A percentile compares a stretch with the other conserved stretches of the same genome.
Evolutionary conservation across 1,139 yeast species (phyloP).

Genomic region (Protomyces arabidopsidicola): DNA sequence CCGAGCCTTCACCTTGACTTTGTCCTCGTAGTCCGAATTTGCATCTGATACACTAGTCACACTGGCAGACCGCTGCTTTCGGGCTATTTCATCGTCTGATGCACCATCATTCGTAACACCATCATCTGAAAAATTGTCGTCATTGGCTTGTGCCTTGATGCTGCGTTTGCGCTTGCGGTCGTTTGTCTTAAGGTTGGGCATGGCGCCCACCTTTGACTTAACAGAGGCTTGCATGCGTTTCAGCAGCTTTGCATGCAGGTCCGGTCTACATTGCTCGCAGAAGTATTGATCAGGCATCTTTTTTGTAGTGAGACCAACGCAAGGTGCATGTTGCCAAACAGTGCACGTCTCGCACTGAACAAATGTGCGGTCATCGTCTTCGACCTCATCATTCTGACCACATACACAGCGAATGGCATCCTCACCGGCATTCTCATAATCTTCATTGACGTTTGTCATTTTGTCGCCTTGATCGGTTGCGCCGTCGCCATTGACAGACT

Average conservation of each 20-base stretch:
- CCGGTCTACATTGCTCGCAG: conserved; percentile 52
- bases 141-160: conserved; percentile 13
- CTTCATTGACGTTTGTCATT: not conserved
- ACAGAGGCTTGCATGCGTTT: conserved; percentile 30
- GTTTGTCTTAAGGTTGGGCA: conserved; percentile 15
- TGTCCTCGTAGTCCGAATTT: not conserved
- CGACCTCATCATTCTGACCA: conserved; percentile 53
- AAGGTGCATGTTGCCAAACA: conserved; percentile 80
- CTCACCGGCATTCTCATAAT: conserved; percentile 28
- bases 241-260: conserved; percentile 38
- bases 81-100: not conserved
- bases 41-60: not conserved
- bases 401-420: conserved; percentile 64
- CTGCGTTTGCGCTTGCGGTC: conserved; percentile 10
- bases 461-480: conserved; percentile 20
- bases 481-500: conserved; percentile 20
- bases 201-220: not conserved
- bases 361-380: conserved; percentile 51
- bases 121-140: not conserved
- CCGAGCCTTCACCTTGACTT: not conserved
- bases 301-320: conserved; percentile 51
- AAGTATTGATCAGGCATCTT: conserved; percentile 48
- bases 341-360: conserved; percentile 72
- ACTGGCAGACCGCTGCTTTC: not conserved
- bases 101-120: not conserved